Evolutionary conservation across 23 red algal species (phyloP).

Genomic region (Chondrus crispus): DNA sequence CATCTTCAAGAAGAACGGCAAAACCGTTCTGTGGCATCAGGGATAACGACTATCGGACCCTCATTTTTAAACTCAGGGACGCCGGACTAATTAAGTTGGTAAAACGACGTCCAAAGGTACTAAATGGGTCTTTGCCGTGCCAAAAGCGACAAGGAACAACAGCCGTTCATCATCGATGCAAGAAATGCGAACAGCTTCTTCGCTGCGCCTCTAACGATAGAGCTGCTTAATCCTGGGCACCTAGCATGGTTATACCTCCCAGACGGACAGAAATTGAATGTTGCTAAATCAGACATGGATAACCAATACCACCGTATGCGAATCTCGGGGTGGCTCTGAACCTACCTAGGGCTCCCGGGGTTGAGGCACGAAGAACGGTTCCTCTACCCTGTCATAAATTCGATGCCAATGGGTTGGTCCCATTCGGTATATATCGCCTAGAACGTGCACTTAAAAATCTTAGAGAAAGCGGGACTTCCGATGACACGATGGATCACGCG

Average conservation of each 20-base stretch:
- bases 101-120: neutral
- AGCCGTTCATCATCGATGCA: neutral
- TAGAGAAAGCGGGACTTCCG: neutral
- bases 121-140: neutral
- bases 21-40: too few species aligned
- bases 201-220: neutral
- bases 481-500: neutral
- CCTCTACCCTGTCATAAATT: neutral
- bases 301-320: neutral
- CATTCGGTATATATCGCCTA: neutral
- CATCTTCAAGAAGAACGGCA: too few species aligned
- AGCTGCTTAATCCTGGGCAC: neutral
- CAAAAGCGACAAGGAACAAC: neutral
- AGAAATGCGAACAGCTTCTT: neutral
- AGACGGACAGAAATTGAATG: neutral
- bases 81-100: neutral
- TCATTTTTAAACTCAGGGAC: neutral
- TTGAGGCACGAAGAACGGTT: neutral
- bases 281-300: conserved; percentile 1
- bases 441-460: neutral
- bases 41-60: too few species aligned
- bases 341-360: neutral
- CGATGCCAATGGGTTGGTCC: conserved; percentile 13
- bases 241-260: neutral
- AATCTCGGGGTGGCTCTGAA: neutral